Evolutionary conservation across 2,329 filamentous ascomycete species (phyloP).

Genomic region (Septoria petroselini): DNA sequence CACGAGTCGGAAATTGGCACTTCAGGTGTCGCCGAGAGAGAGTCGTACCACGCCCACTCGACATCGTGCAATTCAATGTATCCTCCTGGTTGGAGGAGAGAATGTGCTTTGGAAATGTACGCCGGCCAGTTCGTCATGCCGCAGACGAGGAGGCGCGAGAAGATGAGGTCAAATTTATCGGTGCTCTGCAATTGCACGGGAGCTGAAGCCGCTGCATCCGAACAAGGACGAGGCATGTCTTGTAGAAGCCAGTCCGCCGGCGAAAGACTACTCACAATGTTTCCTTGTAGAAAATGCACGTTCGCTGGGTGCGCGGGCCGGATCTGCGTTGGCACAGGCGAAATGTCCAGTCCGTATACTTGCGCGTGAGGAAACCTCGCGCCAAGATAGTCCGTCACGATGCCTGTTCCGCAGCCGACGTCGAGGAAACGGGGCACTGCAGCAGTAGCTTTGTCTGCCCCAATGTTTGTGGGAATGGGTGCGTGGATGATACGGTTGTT

Average conservation of each 20-base stretch:
- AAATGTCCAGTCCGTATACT: constrained; percentile 39
- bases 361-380: constrained; percentile 28
- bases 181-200: no score
- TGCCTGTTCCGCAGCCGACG: constrained; percentile 33
- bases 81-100: constrained; percentile 23
- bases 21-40: neutral
- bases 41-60: constrained; percentile 18
- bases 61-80: constrained; percentile 27
- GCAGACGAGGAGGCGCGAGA: constrained; percentile 26
- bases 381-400: constrained; percentile 30
- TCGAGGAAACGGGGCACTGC: constrained; percentile 36
- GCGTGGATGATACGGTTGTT: constrained; percentile 25
- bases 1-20: constrained; percentile 18
- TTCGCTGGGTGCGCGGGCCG: constrained; percentile 11
- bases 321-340: constrained; percentile 24
- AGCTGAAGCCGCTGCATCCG: neutral
- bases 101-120: constrained; percentile 17
- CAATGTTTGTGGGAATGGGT: constrained; percentile 13
- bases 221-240: neutral
- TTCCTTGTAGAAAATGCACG: constrained; percentile 19
- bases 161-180: constrained; percentile 26
- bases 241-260: neutral
- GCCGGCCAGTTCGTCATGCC: constrained; percentile 25
- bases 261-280: constrained; percentile 9
- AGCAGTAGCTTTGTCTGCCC: neutral